Evolutionary conservation across 108 stramenopile genomes (phyloP).

Genomic region (Nitzschia inconspicua): DNA sequence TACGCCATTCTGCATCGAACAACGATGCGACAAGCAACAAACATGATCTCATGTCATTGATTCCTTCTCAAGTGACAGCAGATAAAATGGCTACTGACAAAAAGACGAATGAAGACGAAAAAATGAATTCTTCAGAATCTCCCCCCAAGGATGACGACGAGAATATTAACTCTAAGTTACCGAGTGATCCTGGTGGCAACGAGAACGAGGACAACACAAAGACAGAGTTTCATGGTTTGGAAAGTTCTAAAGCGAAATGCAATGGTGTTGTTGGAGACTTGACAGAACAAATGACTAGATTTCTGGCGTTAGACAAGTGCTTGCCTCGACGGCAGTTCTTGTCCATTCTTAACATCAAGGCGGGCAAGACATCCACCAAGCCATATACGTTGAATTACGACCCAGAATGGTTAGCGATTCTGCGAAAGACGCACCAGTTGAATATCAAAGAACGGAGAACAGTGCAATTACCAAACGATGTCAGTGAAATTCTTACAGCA

Average conservation of each 20-base stretch:
- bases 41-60: background rate
- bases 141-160: background rate
- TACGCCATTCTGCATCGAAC: conserved; percentile 28
- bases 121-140: background rate
- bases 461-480: background rate
- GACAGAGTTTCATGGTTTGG: conserved; percentile 54
- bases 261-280: conserved; percentile 28
- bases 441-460: conserved; percentile 25
- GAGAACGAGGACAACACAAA: background rate
- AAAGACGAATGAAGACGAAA: background rate
- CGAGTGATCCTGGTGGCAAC: too few relatives aligned
- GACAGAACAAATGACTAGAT: conserved; percentile 85
- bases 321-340: conserved; percentile 90
- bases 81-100: background rate
- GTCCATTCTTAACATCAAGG: conserved; percentile 68
- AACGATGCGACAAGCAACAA: background rate
- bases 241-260: conserved; percentile 40
- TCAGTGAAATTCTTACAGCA: background rate
- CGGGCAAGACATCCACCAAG: background rate
- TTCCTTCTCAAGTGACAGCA: conserved; percentile 31
- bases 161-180: conserved; percentile 1
- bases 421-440: conserved; percentile 71
- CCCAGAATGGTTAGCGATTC: conserved; percentile 78
- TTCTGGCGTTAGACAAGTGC: conserved; percentile 98
- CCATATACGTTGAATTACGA: conserved; percentile 70